Conservation (phyloP, 768 basidiomycete genomes). For the Naganishia vishniacii region DNA sequence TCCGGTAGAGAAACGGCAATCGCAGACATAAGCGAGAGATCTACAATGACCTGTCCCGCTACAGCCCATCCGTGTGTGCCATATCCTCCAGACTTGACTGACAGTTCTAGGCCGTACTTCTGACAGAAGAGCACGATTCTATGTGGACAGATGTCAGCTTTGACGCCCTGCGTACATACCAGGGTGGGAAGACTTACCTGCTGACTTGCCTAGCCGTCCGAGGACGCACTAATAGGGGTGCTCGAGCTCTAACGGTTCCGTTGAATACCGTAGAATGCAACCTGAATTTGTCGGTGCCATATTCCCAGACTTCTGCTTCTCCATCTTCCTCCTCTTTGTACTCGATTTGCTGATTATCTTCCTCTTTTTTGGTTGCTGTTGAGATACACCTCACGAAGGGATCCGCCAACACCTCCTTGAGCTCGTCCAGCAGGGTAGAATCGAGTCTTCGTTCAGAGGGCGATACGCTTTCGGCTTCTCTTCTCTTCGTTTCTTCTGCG, state of each 20-base stretch:
- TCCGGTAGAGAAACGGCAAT: conserved; percentile 58
- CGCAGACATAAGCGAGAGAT: conserved; percentile 64
- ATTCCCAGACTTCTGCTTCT: conserved; percentile 22
- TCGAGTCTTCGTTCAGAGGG: conserved; percentile 8
- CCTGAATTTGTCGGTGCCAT: conserved; percentile 34
- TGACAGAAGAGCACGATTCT: conserved; percentile 70
- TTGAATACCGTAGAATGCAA: conserved; percentile 58
- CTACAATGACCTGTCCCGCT: conserved; percentile 77
- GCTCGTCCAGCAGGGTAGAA: conserved; percentile 11
- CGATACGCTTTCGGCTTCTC: conserved; percentile 12
- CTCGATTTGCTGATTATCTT: neutral
- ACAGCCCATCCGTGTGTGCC: conserved; percentile 87
- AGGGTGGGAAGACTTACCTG: conserved; percentile 54
- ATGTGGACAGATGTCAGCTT: conserved; percentile 3
- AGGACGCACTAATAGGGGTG: conserved; percentile 66
- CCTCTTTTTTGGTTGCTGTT: neutral
- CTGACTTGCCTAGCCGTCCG: conserved; percentile 75
- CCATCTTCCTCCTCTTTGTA: conserved; percentile 20
- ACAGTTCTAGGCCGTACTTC: conserved; percentile 65
- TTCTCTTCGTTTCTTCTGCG: neutral
- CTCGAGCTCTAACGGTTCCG: conserved; percentile 61
- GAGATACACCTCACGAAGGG: conserved; percentile 7
- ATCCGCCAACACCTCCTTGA: conserved; percentile 11
- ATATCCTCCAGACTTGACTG: conserved; percentile 83
- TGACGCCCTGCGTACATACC: conserved; percentile 8